These are phyloP conservation scores for Bacidia gigantensis DNA, from an alignment of 495 filamentous ascomycete species.

Conservation along the genomic window DNA sequence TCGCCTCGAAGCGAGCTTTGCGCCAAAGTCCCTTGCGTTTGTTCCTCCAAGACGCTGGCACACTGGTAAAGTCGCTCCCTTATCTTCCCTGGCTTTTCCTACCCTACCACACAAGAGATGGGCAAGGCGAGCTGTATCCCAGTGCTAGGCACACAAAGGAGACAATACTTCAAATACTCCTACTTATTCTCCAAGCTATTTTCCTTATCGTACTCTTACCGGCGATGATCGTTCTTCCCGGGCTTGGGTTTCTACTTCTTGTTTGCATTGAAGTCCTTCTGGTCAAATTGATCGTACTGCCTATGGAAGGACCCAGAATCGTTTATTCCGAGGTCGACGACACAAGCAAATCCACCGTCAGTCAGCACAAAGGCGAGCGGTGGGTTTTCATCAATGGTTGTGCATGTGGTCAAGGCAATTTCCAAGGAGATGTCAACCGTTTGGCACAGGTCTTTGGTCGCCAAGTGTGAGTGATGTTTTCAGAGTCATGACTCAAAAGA, in stretches of 20 bases:
- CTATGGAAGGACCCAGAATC: slow-evolving; percentile 13
- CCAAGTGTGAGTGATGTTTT: too few relatives aligned
- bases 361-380: slow-evolving; percentile 37
- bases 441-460: slow-evolving; percentile 63
- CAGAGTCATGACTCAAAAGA: too few relatives aligned
- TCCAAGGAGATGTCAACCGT: slow-evolving; percentile 57
- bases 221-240: slow-evolving; percentile 12
- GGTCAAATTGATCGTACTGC: slow-evolving; percentile 7
- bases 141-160: slow-evolving; percentile 1
- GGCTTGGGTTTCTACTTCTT: slow-evolving; percentile 8
- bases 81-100: slow-evolving; percentile 12
- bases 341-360: neutral
- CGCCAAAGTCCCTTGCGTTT: slow-evolving; percentile 10
- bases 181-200: slow-evolving; percentile 9
- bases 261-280: neutral
- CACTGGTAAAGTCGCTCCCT: slow-evolving; percentile 11
- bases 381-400: slow-evolving; percentile 71
- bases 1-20: slow-evolving; percentile 2
- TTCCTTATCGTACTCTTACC: slow-evolving; percentile 10
- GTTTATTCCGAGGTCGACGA: slow-evolving; percentile 9
- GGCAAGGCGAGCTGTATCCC: slow-evolving; percentile 4
- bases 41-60: slow-evolving; percentile 10
- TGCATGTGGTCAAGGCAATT: slow-evolving; percentile 43
- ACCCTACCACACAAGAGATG: slow-evolving; percentile 6
- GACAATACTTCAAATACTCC: slow-evolving; percentile 11